Evolutionary conservation across 106 monocot genomes (phyloP).

Genomic region (Iris macrosiphon): DNA sequence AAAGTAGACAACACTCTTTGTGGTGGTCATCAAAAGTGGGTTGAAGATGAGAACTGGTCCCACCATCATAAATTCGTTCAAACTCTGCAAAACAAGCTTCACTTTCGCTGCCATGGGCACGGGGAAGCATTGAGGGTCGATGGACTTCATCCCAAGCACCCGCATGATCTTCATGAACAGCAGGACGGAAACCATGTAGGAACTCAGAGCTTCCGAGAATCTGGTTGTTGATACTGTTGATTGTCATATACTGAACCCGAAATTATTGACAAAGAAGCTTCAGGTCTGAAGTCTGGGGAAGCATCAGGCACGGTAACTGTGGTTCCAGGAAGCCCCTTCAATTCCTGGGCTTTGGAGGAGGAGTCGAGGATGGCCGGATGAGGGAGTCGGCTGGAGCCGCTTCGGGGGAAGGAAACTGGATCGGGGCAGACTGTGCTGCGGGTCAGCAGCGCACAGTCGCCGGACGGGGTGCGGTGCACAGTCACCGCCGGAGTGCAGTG

Average conservation of each 20-base stretch:
- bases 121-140: slow-evolving; percentile 24
- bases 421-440: too few species aligned
- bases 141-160: slow-evolving; percentile 58
- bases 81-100: slow-evolving; percentile 34
- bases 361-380: too few species aligned
- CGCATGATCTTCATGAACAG: slow-evolving; percentile 34
- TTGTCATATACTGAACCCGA: slow-evolving; percentile 59
- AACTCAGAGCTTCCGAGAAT: slow-evolving; percentile 52
- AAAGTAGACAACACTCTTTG: slow-evolving; percentile 81
- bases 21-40: slow-evolving; percentile 63
- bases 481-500: too few species aligned
- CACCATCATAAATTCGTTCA: slow-evolving; percentile 46
- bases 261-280: slow-evolving; percentile 37
- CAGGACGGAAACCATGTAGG: slow-evolving; percentile 34
- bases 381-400: too few species aligned
- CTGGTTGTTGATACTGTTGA: slow-evolving; percentile 42
- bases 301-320: slow-evolving; percentile 34
- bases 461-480: too few species aligned
- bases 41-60: slow-evolving; percentile 21
- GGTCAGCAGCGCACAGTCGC: too few species aligned
- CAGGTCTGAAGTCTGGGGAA: slow-evolving; percentile 25
- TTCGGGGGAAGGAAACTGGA: too few species aligned
- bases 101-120: slow-evolving; percentile 19
- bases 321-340: slow-evolving; percentile 51
- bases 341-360: slow-evolving; percentile 52